Evolutionary conservation across 371 early-diverging fungal species (phyloP).

Genomic region (Capillidium rhysosporum): DNA sequence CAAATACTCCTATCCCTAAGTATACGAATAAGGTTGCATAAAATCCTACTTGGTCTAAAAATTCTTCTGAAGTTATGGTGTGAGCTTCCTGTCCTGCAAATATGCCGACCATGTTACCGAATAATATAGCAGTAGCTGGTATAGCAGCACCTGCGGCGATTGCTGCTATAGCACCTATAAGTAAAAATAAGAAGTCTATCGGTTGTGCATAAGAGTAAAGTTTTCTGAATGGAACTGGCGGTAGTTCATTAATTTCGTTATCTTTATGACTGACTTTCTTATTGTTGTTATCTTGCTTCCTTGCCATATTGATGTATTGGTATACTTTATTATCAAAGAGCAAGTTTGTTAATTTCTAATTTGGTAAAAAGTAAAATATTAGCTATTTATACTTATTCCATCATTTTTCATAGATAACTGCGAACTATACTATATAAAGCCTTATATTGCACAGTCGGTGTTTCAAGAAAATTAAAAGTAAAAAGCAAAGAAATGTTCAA

Average conservation of each 20-base stretch:
- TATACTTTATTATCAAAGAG: too few relatives aligned
- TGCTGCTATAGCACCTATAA: conserved; percentile 15
- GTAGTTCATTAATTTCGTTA: too few relatives aligned
- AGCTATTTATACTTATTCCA: too few relatives aligned
- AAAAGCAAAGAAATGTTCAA: too few relatives aligned
- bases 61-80: neutral
- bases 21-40: conserved; percentile 32
- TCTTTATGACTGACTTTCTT: too few relatives aligned
- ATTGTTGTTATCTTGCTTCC: neutral
- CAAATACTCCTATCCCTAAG: conserved; percentile 26
- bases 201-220: conserved; percentile 46
- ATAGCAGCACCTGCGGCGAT: conserved; percentile 16
- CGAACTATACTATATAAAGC: too few relatives aligned
- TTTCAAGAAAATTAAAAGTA: too few relatives aligned
- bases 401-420: too few relatives aligned
- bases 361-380: neutral
- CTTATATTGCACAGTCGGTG: too few relatives aligned
- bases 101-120: conserved; percentile 9
- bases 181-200: conserved; percentile 22
- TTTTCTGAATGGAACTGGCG: conserved; percentile 10
- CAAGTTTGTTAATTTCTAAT: neutral
- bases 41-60: neutral
- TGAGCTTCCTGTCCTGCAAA: neutral
- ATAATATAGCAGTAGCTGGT: conserved; percentile 19
- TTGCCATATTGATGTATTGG: neutral